Conservation (phyloP, 495 filamentous ascomycete species). For the Aspergillus coremiiformis region DNA sequence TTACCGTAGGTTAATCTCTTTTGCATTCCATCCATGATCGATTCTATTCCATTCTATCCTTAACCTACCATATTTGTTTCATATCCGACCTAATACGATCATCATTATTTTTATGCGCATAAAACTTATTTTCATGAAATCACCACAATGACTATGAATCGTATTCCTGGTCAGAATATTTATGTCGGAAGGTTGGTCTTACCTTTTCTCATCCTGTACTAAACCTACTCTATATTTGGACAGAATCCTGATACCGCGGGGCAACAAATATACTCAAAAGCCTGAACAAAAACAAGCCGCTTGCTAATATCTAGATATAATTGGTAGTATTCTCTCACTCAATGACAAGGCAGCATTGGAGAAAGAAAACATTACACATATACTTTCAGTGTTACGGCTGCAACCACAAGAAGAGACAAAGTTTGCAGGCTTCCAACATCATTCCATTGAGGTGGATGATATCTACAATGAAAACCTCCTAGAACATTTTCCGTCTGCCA, state of each 20-base stretch:
- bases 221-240: neutral
- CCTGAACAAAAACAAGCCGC: neutral
- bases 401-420: constrained; percentile 42
- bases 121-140: neutral
- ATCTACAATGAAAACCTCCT: constrained; percentile 79
- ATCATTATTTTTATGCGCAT: neutral
- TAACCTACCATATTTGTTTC: neutral
- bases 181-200: constrained; percentile 76
- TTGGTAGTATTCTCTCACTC: constrained; percentile 64
- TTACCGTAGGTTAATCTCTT: no score
- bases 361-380: constrained; percentile 74
- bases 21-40: neutral
- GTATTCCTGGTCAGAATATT: constrained; percentile 63
- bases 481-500: constrained; percentile 65
- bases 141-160: constrained; percentile 40
- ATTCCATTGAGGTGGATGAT: constrained; percentile 79
- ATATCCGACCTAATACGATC: neutral
- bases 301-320: constrained; percentile 10
- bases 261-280: neutral
- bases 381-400: constrained; percentile 72
- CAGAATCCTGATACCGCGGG: neutral
- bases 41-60: neutral
- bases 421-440: constrained; percentile 51
- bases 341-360: constrained; percentile 58
- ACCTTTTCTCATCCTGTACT: neutral